These are phyloP conservation scores for Piper betle DNA, from an alignment of 164 flowering plant species.

Conservation along the genomic window DNA sequence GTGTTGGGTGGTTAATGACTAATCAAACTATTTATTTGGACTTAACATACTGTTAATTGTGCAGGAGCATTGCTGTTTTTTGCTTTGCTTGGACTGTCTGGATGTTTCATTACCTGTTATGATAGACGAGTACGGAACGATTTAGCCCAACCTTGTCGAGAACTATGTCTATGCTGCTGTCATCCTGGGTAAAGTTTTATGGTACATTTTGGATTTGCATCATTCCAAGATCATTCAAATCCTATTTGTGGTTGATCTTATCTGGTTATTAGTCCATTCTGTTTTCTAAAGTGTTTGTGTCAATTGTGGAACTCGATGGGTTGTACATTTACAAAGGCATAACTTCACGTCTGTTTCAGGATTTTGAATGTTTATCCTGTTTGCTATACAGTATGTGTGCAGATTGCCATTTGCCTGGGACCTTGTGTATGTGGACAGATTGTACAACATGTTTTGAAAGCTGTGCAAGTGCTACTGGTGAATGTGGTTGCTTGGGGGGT, in stretches of 20 bases:
- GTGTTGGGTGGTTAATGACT: background rate
- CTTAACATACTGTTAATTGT: constrained; percentile 6
- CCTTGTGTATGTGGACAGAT: constrained; percentile 97
- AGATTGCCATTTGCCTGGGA: constrained; percentile 96
- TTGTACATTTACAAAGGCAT: background rate
- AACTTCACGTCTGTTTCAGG: background rate
- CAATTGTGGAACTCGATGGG: background rate
- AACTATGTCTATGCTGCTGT: constrained; percentile 93
- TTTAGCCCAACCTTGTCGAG: constrained; percentile 96
- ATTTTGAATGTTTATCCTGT: background rate
- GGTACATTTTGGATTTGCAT: too few species aligned
- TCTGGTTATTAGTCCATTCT: background rate
- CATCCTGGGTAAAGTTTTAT: constrained; percentile 75
- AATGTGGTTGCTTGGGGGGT: constrained; percentile 93
- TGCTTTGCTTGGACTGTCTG: constrained; percentile 86
- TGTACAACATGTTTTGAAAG: constrained; percentile 85
- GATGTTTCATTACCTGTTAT: constrained; percentile 96
- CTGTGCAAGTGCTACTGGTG: constrained; percentile 77
- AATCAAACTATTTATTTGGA: background rate
- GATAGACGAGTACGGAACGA: constrained; percentile 92
- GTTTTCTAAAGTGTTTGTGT: background rate
- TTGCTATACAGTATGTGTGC: constrained; percentile 68
- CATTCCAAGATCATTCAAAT: background rate
- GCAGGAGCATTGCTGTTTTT: constrained; percentile 95
- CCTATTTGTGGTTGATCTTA: background rate